Evolutionary conservation across 495 filamentous ascomycete species (phyloP), one percentile per base, ranked within the genome.

Genomic region (Penicillium angulare): DNA sequence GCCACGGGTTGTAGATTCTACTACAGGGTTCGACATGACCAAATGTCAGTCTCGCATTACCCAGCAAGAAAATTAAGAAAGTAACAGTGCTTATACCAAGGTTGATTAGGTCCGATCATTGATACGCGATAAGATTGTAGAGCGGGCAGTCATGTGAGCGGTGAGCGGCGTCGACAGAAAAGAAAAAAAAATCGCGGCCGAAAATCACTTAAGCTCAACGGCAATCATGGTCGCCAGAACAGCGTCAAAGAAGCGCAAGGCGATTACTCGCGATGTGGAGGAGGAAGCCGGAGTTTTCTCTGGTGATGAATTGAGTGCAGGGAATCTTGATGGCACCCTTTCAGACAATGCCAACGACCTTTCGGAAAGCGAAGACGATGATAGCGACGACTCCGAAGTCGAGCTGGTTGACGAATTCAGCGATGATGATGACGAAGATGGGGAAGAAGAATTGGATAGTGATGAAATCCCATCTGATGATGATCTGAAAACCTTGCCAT

Each of bases 241-340:
- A 53, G 65, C 59, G 47, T 72, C 72, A 3, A 80, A 76, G 65
- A 84, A 84, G 72, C 74, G 80, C 53, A 84, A 84, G 63, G 79
- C 79, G 33, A 67, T 83, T 31, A 80, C 78, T 41, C 64, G 74
- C 44, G 77, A 82, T 69, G 71, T 78, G 38, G 67, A 74, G 54
- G 72, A 76, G 50, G 75, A 76, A 45, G 68, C 77, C 12, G 74
- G 74, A 32, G 73, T 77, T 3, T 71, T 75, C 45, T 85, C 82
- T 16, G 85, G 86, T 7, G 81, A 85, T 42, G 87, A 89, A 48
- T 77, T 92, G 59, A 78, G 75, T 45, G 72, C 74, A 26, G 79
- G 78, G 1, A 71, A 86, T 24, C 65, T 90, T 7, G 80, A 88
- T 47, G 86, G 85, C 23, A 76, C 83, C 43, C 72, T 88, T 36